Evolutionary conservation across 306 rosid species (phyloP).

Genomic region (Rosa persica): DNA sequence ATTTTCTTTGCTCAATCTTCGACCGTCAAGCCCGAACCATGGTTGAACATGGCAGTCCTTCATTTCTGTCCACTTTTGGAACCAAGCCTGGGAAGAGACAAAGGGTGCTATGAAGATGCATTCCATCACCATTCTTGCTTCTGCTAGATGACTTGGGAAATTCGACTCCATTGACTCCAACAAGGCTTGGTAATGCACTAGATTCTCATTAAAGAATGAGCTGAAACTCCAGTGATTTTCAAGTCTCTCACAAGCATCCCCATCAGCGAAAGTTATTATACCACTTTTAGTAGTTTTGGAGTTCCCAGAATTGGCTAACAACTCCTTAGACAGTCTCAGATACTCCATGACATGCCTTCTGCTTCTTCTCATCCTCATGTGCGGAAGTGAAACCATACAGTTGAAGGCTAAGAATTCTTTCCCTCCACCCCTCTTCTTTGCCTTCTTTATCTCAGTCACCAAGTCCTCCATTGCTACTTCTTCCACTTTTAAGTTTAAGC

Average conservation of each 20-base stretch:
- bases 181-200: constrained; percentile 52
- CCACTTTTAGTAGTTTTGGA: constrained; percentile 26
- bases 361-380: constrained; percentile 44
- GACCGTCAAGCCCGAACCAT: constrained; percentile 35
- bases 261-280: constrained; percentile 53
- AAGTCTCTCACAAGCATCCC: constrained; percentile 37
- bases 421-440: constrained; percentile 37
- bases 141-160: constrained; percentile 38
- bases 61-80: constrained; percentile 46
- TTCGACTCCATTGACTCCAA: constrained; percentile 49
- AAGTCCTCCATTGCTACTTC: constrained; percentile 45
- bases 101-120: constrained; percentile 49
- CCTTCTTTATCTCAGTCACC: constrained; percentile 41
- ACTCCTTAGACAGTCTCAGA: constrained; percentile 46
- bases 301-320: constrained; percentile 27
- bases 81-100: constrained; percentile 46
- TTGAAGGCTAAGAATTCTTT: constrained; percentile 54
- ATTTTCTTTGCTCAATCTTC: constrained; percentile 40
- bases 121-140: constrained; percentile 58
- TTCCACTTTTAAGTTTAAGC: constrained; percentile 50
- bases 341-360: constrained; percentile 43
- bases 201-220: constrained; percentile 47
- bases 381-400: constrained; percentile 49
- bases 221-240: constrained; percentile 39
- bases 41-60: constrained; percentile 7